A percentile compares a stretch with the other conserved stretches of the same genome.
Evolutionary conservation across 2,329 filamentous ascomycete species (phyloP).

Genomic region (Thielaviopsis populi): DNA sequence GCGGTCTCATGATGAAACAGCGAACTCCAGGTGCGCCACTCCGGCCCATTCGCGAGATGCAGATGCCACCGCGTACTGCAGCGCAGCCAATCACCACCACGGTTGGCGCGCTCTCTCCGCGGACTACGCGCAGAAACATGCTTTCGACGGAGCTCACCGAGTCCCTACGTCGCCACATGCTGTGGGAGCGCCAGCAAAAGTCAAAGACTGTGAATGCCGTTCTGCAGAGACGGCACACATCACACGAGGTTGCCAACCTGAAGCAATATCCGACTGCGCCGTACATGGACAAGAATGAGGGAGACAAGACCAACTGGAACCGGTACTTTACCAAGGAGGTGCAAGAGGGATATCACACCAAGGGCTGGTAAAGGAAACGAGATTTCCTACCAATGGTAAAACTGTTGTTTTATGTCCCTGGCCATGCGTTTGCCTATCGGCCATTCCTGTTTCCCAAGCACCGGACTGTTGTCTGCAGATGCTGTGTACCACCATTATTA

Average conservation of each 20-base stretch:
- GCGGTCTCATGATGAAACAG: conserved; percentile 49
- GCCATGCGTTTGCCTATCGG: not conserved
- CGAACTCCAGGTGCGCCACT: conserved; percentile 35
- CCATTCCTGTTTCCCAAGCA: not conserved
- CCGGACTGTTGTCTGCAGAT: not conserved
- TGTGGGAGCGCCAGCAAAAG: conserved; percentile 94
- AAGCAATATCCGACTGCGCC: conserved; percentile 61
- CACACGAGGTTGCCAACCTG: conserved; percentile 78
- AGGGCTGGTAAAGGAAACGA: conserved; percentile 27
- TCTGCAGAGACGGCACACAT: conserved; percentile 77
- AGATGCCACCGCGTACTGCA: conserved; percentile 47
- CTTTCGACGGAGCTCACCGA: conserved; percentile 86
- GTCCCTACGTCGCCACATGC: conserved; percentile 74
- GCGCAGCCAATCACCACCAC: conserved; percentile 67
- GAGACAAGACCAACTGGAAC: conserved; percentile 63
- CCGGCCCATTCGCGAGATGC: conserved; percentile 39
- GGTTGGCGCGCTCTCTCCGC: conserved; percentile 65
- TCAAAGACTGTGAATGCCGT: conserved; percentile 77
- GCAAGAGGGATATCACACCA: conserved; percentile 32
- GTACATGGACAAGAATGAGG: conserved; percentile 43
- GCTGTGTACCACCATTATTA: conserved; percentile 8
- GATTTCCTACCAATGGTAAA: not conserved
- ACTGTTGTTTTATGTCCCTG: not conserved
- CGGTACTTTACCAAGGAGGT: conserved; percentile 73
- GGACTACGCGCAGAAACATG: conserved; percentile 90